phyloP scores from a whole-genome alignment of 495 filamentous ascomycete species.

The Hyaloscypha variabilis region DNA sequence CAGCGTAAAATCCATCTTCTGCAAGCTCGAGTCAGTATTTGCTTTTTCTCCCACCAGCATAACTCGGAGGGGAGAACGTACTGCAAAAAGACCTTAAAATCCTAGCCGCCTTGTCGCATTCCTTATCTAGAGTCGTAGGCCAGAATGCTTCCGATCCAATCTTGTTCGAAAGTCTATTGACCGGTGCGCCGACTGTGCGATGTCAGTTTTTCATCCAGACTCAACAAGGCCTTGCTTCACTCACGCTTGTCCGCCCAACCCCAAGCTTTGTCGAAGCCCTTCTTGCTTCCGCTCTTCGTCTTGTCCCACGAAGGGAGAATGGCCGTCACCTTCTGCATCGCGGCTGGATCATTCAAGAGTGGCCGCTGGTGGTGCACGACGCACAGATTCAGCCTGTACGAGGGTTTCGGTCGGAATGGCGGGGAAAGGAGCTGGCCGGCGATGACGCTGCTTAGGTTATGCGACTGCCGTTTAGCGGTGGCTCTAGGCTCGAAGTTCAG shows the following conservation, averaged over 20 bases:
- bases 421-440: constrained; percentile 11
- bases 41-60: constrained; percentile 3
- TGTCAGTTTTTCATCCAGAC: constrained; percentile 11
- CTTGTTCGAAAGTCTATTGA: constrained; percentile 73
- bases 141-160: constrained; percentile 80
- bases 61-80: constrained; percentile 33
- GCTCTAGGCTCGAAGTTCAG: background rate
- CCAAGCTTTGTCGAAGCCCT: constrained; percentile 50
- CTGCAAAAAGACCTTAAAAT: constrained; percentile 81
- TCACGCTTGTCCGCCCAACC: constrained; percentile 44
- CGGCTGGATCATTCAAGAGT: constrained; percentile 16
- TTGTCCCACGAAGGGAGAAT: constrained; percentile 34
- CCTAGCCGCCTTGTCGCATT: constrained; percentile 81
- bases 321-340: constrained; percentile 31
- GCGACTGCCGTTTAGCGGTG: constrained; percentile 3
- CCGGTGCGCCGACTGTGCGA: constrained; percentile 55
- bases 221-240: background rate
- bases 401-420: constrained; percentile 20
- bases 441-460: constrained; percentile 1
- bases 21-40: constrained; percentile 16
- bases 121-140: constrained; percentile 78
- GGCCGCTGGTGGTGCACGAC: background rate
- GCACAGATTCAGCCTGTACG: constrained; percentile 19
- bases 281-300: constrained; percentile 46
- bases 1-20: constrained; percentile 49